These are phyloP conservation scores for Euphorbia peplus DNA, from an alignment of 345 rosid genomes.

Conservation along the genomic window DNA sequence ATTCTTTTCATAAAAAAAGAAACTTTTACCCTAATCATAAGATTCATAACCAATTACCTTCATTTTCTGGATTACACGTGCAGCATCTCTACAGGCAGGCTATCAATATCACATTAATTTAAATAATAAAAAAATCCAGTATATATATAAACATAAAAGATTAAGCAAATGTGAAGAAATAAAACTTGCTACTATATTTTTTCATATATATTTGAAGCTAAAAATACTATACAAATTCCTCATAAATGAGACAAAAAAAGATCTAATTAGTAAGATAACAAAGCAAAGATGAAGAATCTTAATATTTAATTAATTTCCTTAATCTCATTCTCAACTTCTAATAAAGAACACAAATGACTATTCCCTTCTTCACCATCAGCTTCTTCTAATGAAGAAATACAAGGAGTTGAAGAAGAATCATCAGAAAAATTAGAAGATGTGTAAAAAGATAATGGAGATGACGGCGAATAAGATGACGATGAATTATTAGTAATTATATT, in stretches of 20 bases:
- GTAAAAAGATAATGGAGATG: constrained; percentile 40
- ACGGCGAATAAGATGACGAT: constrained; percentile 20
- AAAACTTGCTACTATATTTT: too few relatives aligned
- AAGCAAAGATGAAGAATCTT: neutral
- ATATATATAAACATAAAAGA: too few relatives aligned
- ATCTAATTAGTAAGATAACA: neutral
- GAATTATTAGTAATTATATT: neutral
- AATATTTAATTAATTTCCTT: neutral
- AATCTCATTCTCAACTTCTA: constrained; percentile 33
- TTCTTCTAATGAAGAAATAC: constrained; percentile 36
- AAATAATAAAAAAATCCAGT: too few relatives aligned
- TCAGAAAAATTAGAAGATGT: constrained; percentile 36
- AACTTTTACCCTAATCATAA: too few relatives aligned
- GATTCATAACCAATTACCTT: too few relatives aligned
- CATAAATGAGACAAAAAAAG: neutral
- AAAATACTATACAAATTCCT: constrained; percentile 21
- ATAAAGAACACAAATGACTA: too few relatives aligned
- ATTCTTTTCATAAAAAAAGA: too few relatives aligned
- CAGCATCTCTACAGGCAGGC: too few relatives aligned
- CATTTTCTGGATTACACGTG: too few relatives aligned
- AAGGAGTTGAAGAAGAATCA: constrained; percentile 41
- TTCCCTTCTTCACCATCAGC: constrained; percentile 28
- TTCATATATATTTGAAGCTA: constrained; percentile 1
- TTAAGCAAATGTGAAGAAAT: too few relatives aligned
- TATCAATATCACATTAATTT: too few relatives aligned